Percentiles rank a stretch among this genome's conserved stretches.
Conservation (phyloP, 2,329 filamentous ascomycete genomes). For the Botrytis galanthina region DNA sequence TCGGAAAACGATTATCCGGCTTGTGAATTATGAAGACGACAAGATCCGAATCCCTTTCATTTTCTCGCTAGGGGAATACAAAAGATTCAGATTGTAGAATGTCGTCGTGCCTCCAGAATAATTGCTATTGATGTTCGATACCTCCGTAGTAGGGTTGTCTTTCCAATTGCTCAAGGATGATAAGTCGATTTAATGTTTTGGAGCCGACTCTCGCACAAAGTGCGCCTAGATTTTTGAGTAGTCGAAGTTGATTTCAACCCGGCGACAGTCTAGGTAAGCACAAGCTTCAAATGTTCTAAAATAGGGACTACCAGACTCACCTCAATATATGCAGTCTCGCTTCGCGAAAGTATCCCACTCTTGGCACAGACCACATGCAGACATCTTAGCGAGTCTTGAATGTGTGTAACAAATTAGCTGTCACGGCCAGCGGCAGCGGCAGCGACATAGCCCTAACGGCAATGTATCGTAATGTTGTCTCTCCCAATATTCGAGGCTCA, state of each 20-base stretch:
- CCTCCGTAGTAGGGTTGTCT: accelerated
- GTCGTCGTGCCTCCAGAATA: neutral
- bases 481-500: neutral
- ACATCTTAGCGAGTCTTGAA: neutral
- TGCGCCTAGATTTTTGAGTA: neutral
- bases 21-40: neutral
- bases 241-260: accelerated
- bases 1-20: neutral
- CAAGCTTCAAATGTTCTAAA: too few species aligned
- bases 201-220: accelerated
- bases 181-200: accelerated
- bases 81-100: neutral
- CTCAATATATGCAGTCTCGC: neutral
- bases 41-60: neutral
- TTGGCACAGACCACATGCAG: neutral
- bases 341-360: neutral
- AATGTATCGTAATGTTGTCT: neutral
- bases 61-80: neutral
- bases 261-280: accelerated
- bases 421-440: neutral
- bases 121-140: neutral
- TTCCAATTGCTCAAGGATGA: neutral
- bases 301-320: too few species aligned
- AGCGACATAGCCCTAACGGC: too few species aligned
- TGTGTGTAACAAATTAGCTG: neutral